Base-by-base conservation (phyloP, 306 rosid genomes). In the Lathyrus sativus region DNA sequence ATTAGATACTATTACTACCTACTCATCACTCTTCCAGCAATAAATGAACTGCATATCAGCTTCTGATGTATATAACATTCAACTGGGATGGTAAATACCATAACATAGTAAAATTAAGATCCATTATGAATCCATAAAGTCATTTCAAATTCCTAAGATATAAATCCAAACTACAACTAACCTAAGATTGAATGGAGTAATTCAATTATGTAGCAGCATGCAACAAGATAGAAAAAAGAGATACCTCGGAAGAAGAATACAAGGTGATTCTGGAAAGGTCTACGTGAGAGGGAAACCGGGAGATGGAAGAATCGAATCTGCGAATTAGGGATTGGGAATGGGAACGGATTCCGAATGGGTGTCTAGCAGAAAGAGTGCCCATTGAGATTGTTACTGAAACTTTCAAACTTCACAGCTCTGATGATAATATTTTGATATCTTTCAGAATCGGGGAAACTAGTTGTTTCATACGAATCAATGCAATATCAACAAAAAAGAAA, bases 171-270 rank as follows among this genome's bases (percentile, higher is more conserved):
- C 42, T 29, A 31, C 0, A 26, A 3, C 53, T 46, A 14, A 5
- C 2, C 39, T 35, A 35, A 7, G 19, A 46, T 46, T 14, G 19
- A 46, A 46, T 6, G 5, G 7, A 7, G 39, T 35, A 35, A 35
- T 35, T 35, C 39, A 7, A 6, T 35, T 35, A 35, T 6, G 38
- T 33, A 7, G 9, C 39, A 35, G 39, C 39, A 6, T 35, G 39
- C 39, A 7, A 35, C 2, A 7, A 8, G 35, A 31, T 1, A 5
- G 9, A 6, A 35, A 35, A 35, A 7, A 35, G 39, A 35, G 39
- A 35, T 51, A 43, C 97, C 96, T 84, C 75, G 2, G 89, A 79
- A 72, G 78, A 56, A 74, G 87, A 81, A 72, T 76, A 69, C 17
- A 73, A 55, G 48, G 78, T 53, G 49, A 64, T 53, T 77, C 83